Base-by-base conservation (phyloP, 495 filamentous ascomycete species). In the Tuber umbilicatum region DNA sequence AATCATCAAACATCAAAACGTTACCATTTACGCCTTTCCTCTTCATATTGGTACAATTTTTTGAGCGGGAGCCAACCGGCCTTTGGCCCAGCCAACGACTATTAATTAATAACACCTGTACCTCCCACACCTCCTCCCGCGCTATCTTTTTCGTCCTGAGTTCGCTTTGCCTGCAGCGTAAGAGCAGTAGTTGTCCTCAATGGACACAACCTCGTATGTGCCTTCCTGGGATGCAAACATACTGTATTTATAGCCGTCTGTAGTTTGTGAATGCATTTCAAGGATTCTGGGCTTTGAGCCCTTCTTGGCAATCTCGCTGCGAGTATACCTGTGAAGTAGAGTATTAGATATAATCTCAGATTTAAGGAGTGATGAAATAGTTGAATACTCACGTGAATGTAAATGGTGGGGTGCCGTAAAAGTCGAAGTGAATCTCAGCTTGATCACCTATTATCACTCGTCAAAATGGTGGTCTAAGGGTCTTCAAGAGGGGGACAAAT, bases 381-480 rank as follows among this genome's bases (percentile, higher is more conserved):
- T 60, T 55, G 43, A 35, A 40, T 67, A 86, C 88, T 83, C 84
- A 90, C 84, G 94, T 97, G 83, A 97, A 98, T 84, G 97, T 94
- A 81, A 99, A 99, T 17, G 95, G 95, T 75, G 95, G 95, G 17
- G 93, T 94, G 68, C 95, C 95, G 85, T 90, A 92, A 83, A 99
- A 97, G 79, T 94, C 91, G 77, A 98, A 97, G 64, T 92, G 85
- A 73, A 99, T 93, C 82, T 97, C 92, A 23, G 94, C 93, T 83
- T 94, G 91, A 77, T 92, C 91, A 80, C 95, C 72, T 73, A 41
- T 38, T 70, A 64, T 64, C 55, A 64, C 55, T 64, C 55, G 69
- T 70, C 35, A 70, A 35, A 39, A 70, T 31, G 23, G 38, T 31
- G 14, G 21, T 2, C 69, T n/a, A 23, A 37, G 69, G 37, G 70